Evolutionary conservation across 2,329 filamentous ascomycete species (phyloP), one percentile per base, ranked within the genome.

Genomic region (Epichloe bromicola): DNA sequence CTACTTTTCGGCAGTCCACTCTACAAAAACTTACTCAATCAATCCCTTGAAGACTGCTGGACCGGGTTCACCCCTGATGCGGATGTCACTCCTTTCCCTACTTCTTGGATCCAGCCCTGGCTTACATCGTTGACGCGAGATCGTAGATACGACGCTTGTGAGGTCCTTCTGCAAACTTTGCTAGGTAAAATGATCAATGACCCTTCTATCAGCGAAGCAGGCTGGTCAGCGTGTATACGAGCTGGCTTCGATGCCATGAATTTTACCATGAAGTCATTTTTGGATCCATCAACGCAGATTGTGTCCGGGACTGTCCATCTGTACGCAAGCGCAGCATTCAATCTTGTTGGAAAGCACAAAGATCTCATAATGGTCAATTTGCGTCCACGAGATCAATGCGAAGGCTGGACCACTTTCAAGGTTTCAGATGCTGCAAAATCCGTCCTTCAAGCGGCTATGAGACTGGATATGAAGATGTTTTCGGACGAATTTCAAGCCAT

Each of bases 101-200:
- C 89, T 8, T 80, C 79, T 20, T 97, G 90, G 88, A 80, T 93
- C 34, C 74, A 75, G 20, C 80, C 83, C 0, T 88, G 95, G 62
- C 77, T 95, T 55, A 74, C 77, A 33, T 95, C 89, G 1, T 76
- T 96, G 53, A 82, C 83, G 53, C 75, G 83, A 5, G 79, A 83
- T 51, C 87, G 88, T 60, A 80, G 88, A 53, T 82, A 85, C 17
- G 85, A 90, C 57, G 85, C 87, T 7, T 90, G 88, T 64, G 82
- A 88, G 54, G 80, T 85, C n/a, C 71, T 96, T 41, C 75, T 88
- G 39, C 78, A 85, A 55, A 82, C 88, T 50, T 75, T 95, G 10
- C 78, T 96, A 41, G 76, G 80, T 51, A 78, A 76, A 6, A 74
- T 84, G 20, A 80, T 73, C 12, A 68, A 79, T 54, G 74, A 79